Conservation (phyloP, 1,284 basidiomycete species). For the Garcileccinum viscosum region DNA sequence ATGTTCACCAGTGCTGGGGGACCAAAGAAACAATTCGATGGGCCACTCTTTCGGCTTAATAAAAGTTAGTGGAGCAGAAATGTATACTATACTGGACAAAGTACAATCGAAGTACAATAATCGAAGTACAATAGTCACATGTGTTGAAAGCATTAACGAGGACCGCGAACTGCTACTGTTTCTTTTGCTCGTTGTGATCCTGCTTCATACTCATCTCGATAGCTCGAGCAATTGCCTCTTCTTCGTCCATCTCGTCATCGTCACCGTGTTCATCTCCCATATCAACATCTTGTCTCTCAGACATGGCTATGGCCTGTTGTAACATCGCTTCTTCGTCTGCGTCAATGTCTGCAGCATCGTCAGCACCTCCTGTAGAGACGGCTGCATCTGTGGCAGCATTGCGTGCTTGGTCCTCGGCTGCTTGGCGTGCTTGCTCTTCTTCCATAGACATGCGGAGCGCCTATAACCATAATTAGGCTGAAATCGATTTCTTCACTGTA, state of each 20-base stretch:
- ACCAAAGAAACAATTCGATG: neutral
- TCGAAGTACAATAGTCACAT: slow-evolving; percentile 5
- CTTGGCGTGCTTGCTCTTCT: slow-evolving; percentile 92
- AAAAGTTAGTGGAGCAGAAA: neutral
- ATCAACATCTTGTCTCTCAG: slow-evolving; percentile 52
- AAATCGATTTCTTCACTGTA: neutral
- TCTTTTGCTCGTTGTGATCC: slow-evolving; percentile 46
- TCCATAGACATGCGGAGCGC: slow-evolving; percentile 97
- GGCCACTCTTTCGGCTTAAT: neutral
- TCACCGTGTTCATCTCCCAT: slow-evolving; percentile 44
- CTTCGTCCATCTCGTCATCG: slow-evolving; percentile 58
- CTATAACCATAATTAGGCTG: slow-evolving; percentile 47
- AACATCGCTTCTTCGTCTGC: slow-evolving; percentile 73
- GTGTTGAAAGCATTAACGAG: neutral
- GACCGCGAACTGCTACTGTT: slow-evolving; percentile 26
- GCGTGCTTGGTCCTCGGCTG: slow-evolving; percentile 53
- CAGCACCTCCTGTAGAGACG: slow-evolving; percentile 30
- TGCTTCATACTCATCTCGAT: slow-evolving; percentile 65
- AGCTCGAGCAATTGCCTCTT: slow-evolving; percentile 61
- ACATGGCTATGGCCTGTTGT: slow-evolving; percentile 67
- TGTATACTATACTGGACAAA: slow-evolving; percentile 9
- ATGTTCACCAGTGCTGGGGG: neutral
- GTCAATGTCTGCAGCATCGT: slow-evolving; percentile 48
- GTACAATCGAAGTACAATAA: slow-evolving; percentile 1
- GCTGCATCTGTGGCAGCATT: slow-evolving; percentile 42